Evolutionary conservation across 495 filamentous ascomycete genomes (phyloP).

Genomic region (Neurospora cerealis): DNA sequence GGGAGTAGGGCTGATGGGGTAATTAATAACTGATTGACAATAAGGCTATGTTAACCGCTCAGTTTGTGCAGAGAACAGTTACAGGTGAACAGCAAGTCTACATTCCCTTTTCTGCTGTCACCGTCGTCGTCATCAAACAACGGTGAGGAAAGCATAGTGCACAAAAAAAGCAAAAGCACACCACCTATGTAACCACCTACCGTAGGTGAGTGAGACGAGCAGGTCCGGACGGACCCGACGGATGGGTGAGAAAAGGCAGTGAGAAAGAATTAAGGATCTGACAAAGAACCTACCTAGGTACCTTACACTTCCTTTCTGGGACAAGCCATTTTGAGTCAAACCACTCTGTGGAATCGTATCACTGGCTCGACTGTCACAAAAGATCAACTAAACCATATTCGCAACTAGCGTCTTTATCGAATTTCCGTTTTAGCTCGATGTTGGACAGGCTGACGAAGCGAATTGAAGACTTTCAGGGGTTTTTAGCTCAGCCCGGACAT

Average conservation of each 20-base stretch:
- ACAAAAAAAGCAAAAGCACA: not conserved
- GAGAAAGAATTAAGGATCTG: constrained; percentile 10
- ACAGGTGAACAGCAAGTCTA: not conserved
- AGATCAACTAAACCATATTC: not conserved
- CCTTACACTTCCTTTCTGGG: not conserved
- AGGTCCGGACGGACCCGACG: not conserved
- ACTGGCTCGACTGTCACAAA: not conserved
- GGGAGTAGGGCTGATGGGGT: not conserved
- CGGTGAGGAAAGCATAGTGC: not conserved
- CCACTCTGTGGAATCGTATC: not conserved
- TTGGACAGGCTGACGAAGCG: not conserved
- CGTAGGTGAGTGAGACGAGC: not conserved
- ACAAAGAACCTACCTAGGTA: constrained; percentile 7
- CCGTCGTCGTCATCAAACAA: not conserved
- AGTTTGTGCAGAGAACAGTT: not conserved
- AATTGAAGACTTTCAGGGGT: not conserved
- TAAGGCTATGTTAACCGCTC: not conserved
- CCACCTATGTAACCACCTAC: not conserved
- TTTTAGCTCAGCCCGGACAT: not conserved
- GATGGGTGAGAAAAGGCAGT: not conserved
- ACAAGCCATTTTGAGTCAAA: not conserved
- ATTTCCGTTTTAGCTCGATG: not conserved
- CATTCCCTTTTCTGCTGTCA: not conserved
- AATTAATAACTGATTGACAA: not conserved
- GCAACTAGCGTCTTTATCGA: not conserved